Evolutionary conservation across 1,284 basidiomycete species (phyloP).

Genomic region (Rhodotorula mucilaginosa): DNA sequence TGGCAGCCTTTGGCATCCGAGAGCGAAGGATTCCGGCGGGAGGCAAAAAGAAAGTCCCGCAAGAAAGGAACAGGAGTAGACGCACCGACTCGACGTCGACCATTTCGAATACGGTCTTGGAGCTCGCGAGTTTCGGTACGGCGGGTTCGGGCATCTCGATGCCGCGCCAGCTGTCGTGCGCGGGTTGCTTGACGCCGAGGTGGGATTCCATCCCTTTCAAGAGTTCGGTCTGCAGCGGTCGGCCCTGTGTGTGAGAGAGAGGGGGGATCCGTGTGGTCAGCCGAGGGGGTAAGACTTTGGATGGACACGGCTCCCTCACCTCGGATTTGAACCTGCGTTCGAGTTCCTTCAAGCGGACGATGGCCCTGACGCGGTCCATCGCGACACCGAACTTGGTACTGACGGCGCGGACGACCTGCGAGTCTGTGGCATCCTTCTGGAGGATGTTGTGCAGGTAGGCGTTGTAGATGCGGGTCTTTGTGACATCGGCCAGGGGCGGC

Average conservation of each 20-base stretch:
- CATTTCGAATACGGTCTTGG: conserved; percentile 37
- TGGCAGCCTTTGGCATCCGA: too few species aligned
- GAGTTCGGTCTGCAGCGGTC: conserved; percentile 28
- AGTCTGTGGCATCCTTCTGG: conserved; percentile 46
- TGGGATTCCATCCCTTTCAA: conserved; percentile 35
- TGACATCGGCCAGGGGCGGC: conserved; percentile 64
- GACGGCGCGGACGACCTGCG: conserved; percentile 62
- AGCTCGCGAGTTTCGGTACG: conserved; percentile 12
- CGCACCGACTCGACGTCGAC: conserved; percentile 34
- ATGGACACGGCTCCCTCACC: conserved; percentile 21
- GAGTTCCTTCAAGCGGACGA: conserved; percentile 71
- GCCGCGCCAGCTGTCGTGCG: conserved; percentile 31
- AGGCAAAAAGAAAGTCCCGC: too few species aligned
- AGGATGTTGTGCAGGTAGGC: conserved; percentile 60
- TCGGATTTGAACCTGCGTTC: conserved; percentile 67
- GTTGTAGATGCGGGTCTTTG: conserved; percentile 53
- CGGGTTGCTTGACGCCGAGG: conserved; percentile 29
- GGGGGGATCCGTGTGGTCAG: neutral
- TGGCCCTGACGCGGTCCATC: conserved; percentile 72
- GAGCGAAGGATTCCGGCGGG: too few species aligned
- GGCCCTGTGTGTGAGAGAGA: conserved; percentile 3
- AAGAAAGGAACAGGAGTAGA: neutral
- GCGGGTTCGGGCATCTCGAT: conserved; percentile 25
- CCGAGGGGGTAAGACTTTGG: too few species aligned
- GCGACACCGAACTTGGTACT: conserved; percentile 63